Percentiles rank a stretch among this genome's conserved stretches.
phyloP scores from a whole-genome alignment of 805 yeast species.

The Myxozyma sirexii region DNA sequence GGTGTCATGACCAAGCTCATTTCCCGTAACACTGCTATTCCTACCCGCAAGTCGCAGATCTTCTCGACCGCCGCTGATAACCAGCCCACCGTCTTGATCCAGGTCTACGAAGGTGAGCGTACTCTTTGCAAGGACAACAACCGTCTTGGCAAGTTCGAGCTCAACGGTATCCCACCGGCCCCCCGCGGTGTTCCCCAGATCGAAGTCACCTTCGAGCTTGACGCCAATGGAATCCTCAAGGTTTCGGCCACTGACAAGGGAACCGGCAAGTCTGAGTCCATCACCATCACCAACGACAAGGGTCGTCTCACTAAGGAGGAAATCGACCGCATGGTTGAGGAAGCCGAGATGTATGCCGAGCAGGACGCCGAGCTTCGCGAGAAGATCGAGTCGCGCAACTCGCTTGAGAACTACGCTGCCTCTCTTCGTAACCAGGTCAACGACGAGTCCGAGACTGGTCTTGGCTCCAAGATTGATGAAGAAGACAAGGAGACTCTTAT shows the following conservation, averaged over 20 bases:
- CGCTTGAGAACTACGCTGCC: conserved; percentile 85
- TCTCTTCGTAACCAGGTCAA: conserved; percentile 70
- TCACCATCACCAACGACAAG: conserved; percentile 97
- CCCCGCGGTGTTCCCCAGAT: conserved; percentile 99
- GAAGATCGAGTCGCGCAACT: conserved; percentile 86
- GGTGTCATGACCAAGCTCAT: conserved; percentile 98
- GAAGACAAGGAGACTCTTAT: conserved; percentile 87
- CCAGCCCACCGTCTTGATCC: conserved; percentile 98
- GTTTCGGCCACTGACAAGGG: conserved; percentile 97
- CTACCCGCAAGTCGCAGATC: conserved; percentile 95
- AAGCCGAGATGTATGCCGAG: conserved; percentile 92
- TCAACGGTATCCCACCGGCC: conserved; percentile 95
- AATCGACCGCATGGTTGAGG: conserved; percentile 96
- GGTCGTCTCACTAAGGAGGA: conserved; percentile 98
- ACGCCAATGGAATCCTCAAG: conserved; percentile 96
- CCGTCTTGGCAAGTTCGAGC: conserved; percentile 94
- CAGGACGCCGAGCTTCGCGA: conserved; percentile 83
- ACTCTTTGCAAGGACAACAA: conserved; percentile 94
- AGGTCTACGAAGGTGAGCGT: conserved; percentile 98
- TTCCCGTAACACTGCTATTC: conserved; percentile 97
- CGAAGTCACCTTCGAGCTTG: conserved; percentile 95
- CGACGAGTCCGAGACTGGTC: conserved; percentile 54
- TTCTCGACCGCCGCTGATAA: conserved; percentile 97
- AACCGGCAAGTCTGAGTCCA: conserved; percentile 95
- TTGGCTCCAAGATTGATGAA: conserved; percentile 79